Percentiles rank a stretch among this genome's conserved stretches.
phyloP scores from a whole-genome alignment of 2,329 filamentous ascomycete species.

The Penicillium sp. region DNA sequence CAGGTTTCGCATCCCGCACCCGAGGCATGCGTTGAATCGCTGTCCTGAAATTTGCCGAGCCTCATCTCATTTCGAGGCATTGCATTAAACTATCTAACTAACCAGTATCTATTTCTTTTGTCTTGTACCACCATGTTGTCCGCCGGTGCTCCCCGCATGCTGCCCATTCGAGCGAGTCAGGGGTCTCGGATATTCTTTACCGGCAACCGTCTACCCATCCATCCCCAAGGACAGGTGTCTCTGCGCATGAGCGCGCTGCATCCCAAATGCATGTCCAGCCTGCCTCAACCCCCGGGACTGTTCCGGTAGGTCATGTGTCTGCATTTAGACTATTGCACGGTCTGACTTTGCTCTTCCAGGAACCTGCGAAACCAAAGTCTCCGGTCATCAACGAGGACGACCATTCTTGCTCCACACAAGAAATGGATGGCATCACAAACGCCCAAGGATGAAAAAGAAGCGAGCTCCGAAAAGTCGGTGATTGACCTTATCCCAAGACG shows the following conservation, averaged over 20 bases:
- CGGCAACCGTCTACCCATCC: slow-evolving; percentile 4
- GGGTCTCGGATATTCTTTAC: slow-evolving; percentile 4
- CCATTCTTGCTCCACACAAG: slow-evolving; percentile 17
- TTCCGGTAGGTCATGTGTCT: slow-evolving; percentile 14
- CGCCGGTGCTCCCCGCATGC: slow-evolving; percentile 5
- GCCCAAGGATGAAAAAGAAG: slow-evolving; percentile 20
- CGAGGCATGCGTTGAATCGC: slow-evolving; percentile 7
- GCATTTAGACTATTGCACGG: no score
- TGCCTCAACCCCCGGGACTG: not conserved
- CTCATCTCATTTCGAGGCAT: not conserved
- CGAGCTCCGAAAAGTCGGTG: slow-evolving; percentile 23
- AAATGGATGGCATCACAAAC: slow-evolving; percentile 31
- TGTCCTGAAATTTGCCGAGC: not conserved
- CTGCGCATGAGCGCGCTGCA: not conserved
- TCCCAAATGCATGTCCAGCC: slow-evolving; percentile 17
- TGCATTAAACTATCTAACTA: not conserved
- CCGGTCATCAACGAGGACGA: slow-evolving; percentile 6
- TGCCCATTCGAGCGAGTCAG: slow-evolving; percentile 12
- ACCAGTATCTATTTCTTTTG: slow-evolving; percentile 6
- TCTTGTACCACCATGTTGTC: slow-evolving; percentile 22
- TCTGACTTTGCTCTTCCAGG: slow-evolving; percentile 12
- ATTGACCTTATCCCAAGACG: no score
- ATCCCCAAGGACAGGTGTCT: slow-evolving; percentile 8
- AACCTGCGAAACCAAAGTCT: slow-evolving; percentile 1
- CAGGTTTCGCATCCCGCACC: not conserved